Conservation (phyloP, 768 basidiomycete species). For the Pholiota microspora region DNA sequence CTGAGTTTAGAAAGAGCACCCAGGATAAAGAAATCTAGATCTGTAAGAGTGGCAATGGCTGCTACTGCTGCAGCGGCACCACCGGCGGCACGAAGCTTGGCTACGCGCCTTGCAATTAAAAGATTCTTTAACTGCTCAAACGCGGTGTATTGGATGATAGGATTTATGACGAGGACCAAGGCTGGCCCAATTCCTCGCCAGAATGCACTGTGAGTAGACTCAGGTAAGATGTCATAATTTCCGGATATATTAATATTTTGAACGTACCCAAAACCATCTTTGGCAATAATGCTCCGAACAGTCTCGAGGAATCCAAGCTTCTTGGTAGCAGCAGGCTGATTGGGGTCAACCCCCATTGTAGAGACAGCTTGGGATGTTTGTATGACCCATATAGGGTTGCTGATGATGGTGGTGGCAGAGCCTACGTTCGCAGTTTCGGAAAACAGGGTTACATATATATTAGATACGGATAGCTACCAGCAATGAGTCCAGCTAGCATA, state of each 20-base stretch:
- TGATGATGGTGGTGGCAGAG: constrained; percentile 82
- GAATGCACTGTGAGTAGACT: constrained; percentile 51
- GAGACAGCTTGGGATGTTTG: constrained; percentile 86
- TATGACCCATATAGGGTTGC: constrained; percentile 96
- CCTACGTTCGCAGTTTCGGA: constrained; percentile 42
- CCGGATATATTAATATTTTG: not conserved
- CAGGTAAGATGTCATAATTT: not conserved
- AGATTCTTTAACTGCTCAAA: constrained; percentile 95
- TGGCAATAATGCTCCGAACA: constrained; percentile 63
- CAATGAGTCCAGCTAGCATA: constrained; percentile 83
- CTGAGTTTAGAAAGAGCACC: constrained; percentile 92
- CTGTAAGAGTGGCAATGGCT: constrained; percentile 57
- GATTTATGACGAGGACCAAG: constrained; percentile 91
- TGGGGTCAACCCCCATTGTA: constrained; percentile 40
- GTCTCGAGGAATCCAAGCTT: constrained; percentile 68
- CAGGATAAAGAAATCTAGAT: constrained; percentile 92
- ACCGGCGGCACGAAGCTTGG: constrained; percentile 44
- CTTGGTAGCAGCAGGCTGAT: constrained; percentile 31
- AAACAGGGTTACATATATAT: not conserved
- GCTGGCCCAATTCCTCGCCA: constrained; percentile 95
- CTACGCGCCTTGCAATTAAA: constrained; percentile 62
- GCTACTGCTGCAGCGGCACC: constrained; percentile 41
- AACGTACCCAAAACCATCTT: constrained; percentile 58
- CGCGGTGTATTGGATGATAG: constrained; percentile 90
- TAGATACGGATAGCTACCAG: constrained; percentile 46